Evolutionary conservation across 306 rosid genomes (phyloP).

Genomic region (Cucurbita maxima): DNA sequence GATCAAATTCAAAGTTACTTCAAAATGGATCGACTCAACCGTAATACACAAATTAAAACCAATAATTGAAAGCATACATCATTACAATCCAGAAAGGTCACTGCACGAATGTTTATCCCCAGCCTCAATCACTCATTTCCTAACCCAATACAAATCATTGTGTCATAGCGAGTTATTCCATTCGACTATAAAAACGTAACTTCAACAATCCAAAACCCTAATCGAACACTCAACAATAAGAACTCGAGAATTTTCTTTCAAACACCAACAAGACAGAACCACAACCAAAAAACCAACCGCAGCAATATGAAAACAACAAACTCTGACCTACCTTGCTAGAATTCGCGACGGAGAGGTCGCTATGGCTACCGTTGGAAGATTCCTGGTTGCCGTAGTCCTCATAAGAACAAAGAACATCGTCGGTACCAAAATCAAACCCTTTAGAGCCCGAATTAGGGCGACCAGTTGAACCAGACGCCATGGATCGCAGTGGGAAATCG

Average conservation of each 20-base stretch:
- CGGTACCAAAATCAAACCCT: slow-evolving; percentile 47
- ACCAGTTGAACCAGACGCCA: slow-evolving; percentile 81
- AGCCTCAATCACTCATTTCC: neutral
- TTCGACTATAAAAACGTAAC: neutral
- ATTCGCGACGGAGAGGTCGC: slow-evolving; percentile 32
- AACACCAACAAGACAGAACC: neutral
- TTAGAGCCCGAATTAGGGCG: slow-evolving; percentile 53
- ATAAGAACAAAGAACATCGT: slow-evolving; percentile 53
- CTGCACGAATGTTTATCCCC: neutral
- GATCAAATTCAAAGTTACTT: neutral
- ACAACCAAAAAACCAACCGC: neutral
- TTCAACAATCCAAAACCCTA: neutral
- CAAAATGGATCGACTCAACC: neutral
- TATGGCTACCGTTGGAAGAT: slow-evolving; percentile 36
- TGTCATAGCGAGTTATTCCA: neutral
- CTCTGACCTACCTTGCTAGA: slow-evolving; percentile 35
- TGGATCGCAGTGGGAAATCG: slow-evolving; percentile 14
- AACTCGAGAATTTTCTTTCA: neutral
- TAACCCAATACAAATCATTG: neutral
- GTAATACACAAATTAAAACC: neutral
- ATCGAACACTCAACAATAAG: neutral
- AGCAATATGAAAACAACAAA: neutral
- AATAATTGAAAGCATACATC: neutral
- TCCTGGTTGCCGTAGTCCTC: slow-evolving; percentile 44
- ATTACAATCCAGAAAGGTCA: neutral